Percentiles rank a stretch among this genome's conserved stretches.
phyloP scores from a whole-genome alignment of 208 protist genomes.

The Leishmania major region DNA sequence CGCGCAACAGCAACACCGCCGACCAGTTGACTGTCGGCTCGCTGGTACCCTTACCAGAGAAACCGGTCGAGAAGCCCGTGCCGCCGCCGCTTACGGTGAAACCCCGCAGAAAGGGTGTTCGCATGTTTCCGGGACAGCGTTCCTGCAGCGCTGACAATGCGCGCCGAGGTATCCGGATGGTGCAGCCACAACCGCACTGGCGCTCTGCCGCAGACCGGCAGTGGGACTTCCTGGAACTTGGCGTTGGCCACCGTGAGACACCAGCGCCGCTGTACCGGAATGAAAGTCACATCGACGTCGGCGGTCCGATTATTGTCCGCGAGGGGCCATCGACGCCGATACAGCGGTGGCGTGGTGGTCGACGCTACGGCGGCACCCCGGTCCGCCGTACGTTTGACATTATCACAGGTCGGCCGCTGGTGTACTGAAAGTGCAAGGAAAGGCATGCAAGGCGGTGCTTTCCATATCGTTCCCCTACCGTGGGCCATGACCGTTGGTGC shows the following conservation, averaged over 20 bases:
- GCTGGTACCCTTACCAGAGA: conserved; percentile 54
- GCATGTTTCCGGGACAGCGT: conserved; percentile 50
- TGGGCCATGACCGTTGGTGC: background rate
- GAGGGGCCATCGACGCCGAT: background rate
- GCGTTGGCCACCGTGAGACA: conserved; percentile 28
- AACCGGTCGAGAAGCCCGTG: conserved; percentile 32
- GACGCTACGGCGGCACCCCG: conserved; percentile 32
- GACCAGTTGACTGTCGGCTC: conserved; percentile 51
- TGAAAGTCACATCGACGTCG: conserved; percentile 46
- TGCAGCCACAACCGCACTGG: conserved; percentile 64
- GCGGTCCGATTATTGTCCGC: conserved; percentile 7
- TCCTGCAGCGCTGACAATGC: conserved; percentile 40
- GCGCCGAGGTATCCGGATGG: conserved; percentile 57
- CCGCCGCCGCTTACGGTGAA: conserved; percentile 59
- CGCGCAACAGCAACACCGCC: conserved; percentile 20
- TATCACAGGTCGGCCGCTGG: conserved; percentile 55
- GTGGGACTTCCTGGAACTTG: conserved; percentile 47
- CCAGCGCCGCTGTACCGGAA: conserved; percentile 34
- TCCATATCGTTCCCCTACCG: background rate
- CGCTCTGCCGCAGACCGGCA: conserved; percentile 48
- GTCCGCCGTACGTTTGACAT: conserved; percentile 57
- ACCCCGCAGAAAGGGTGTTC: conserved; percentile 41
- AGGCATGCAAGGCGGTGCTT: background rate
- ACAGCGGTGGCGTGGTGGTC: conserved; percentile 45
- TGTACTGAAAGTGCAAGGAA: conserved; percentile 5